A percentile compares a stretch with the other conserved stretches of the same genome.
Evolutionary conservation across 176 grass and related monocot species (phyloP).

Genomic region (Microstegium vimineum): DNA sequence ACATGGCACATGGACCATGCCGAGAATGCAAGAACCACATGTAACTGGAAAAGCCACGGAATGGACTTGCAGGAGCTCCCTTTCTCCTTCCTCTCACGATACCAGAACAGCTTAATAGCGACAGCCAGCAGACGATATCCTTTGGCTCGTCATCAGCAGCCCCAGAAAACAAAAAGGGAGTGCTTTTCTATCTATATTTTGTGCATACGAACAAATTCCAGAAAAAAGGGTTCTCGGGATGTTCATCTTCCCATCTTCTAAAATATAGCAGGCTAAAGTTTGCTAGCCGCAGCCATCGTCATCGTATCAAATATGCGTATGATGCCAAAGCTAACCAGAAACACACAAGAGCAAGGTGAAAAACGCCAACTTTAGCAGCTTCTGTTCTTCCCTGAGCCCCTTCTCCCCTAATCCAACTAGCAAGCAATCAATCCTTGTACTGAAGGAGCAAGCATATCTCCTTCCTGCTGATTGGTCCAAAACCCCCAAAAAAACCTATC

Average conservation of each 20-base stretch:
- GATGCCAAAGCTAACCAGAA: background rate
- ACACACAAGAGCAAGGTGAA: background rate
- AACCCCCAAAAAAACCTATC: background rate
- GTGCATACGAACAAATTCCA: no score
- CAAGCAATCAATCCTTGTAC: background rate
- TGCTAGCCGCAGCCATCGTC: background rate
- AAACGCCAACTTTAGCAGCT: background rate
- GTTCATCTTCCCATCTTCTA: background rate
- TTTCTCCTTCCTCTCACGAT: no score
- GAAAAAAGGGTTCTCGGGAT: no score
- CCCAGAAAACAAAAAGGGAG: no score
- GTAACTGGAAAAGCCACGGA: background rate
- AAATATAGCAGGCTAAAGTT: no score
- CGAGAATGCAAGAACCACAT: background rate
- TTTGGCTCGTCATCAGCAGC: no score
- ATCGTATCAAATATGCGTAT: background rate
- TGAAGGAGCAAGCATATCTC: background rate
- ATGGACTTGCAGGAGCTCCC: background rate
- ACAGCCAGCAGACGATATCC: no score
- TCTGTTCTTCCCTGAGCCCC: background rate
- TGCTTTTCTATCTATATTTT: no score
- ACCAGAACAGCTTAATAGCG: no score
- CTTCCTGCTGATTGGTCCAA: background rate
- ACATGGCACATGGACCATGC: constrained; percentile 7
- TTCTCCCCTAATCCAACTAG: background rate